Percentiles rank a stretch among this genome's conserved stretches.
These are phyloP conservation scores for Lipomyces oligophaga DNA, from an alignment of 805 yeast species.

Conservation along the genomic window DNA sequence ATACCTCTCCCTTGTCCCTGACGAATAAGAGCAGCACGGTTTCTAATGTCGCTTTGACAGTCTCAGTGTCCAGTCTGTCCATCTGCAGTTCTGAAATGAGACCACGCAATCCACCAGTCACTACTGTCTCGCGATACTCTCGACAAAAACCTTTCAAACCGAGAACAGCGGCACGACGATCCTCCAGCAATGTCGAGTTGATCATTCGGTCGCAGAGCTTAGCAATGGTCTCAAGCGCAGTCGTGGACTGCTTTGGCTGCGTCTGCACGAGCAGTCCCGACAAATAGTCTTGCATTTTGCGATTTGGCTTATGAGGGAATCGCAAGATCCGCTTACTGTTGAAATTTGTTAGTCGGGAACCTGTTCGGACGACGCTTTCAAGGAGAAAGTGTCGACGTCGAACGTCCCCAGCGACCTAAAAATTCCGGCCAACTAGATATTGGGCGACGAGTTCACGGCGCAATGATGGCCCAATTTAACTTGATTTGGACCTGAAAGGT, in stretches of 20 bases:
- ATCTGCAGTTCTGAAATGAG: conserved; percentile 60
- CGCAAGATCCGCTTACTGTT: too few species aligned
- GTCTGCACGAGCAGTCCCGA: conserved; percentile 42
- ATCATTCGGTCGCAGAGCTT: conserved; percentile 82
- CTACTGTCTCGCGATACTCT: conserved; percentile 83
- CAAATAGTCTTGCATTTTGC: conserved; percentile 25
- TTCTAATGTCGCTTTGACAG: conserved; percentile 76
- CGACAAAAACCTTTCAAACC: conserved; percentile 86
- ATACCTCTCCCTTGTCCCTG: conserved; percentile 49
- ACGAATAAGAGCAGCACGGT: conserved; percentile 78
- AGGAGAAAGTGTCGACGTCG: too few species aligned
- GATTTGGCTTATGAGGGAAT: too few species aligned
- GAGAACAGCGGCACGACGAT: conserved; percentile 85
- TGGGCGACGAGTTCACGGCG: too few species aligned
- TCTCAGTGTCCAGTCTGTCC: conserved; percentile 66
- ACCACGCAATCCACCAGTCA: conserved; percentile 78
- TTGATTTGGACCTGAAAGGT: too few species aligned
- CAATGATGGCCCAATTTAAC: too few species aligned
- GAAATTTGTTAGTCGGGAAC: too few species aligned
- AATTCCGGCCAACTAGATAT: too few species aligned
- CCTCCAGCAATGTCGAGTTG: conserved; percentile 76
- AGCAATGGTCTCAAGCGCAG: conserved; percentile 79
- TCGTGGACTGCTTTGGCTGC: conserved; percentile 47
- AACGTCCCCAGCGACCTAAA: too few species aligned
- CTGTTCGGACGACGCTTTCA: too few species aligned